These are phyloP conservation scores for Vitis hybrid DNA, from an alignment of 177 flowering plant genomes.

Conservation along the genomic window DNA sequence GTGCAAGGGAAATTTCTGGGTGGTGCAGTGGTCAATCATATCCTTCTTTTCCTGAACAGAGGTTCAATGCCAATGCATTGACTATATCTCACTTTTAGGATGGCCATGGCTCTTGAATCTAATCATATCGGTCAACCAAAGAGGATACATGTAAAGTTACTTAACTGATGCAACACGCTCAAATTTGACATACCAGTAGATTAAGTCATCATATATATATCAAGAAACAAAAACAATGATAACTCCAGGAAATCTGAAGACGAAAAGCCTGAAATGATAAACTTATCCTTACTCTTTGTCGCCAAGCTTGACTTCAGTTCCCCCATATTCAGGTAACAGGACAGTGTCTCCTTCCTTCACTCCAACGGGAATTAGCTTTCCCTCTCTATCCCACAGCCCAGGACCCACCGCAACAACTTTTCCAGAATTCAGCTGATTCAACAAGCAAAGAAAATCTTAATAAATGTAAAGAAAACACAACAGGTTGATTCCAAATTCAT, in stretches of 20 bases:
- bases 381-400: constrained; percentile 23
- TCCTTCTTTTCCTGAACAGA: too few species aligned
- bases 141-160: too few species aligned
- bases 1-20: too few species aligned
- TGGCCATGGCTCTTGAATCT: too few species aligned
- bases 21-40: too few species aligned
- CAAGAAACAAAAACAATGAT: neutral
- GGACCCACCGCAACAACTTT: constrained; percentile 47
- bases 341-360: constrained; percentile 43
- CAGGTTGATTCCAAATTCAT: neutral
- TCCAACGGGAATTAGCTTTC: constrained; percentile 29
- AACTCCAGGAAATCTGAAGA: neutral
- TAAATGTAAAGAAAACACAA: neutral
- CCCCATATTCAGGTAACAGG: constrained; percentile 45
- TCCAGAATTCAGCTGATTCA: constrained; percentile 38
- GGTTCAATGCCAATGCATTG: too few species aligned
- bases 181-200: too few species aligned
- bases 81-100: too few species aligned
- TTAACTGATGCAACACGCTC: too few species aligned
- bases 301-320: constrained; percentile 39
- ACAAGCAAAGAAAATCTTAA: neutral
- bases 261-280: neutral
- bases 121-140: too few species aligned
- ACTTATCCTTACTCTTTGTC: constrained; percentile 35
- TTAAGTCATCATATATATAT: neutral